Percentiles rank a stretch among this genome's conserved stretches.
These are phyloP conservation scores for Solanum medicagineum DNA, from an alignment of 257 asterid genomes.

Conservation along the genomic window DNA sequence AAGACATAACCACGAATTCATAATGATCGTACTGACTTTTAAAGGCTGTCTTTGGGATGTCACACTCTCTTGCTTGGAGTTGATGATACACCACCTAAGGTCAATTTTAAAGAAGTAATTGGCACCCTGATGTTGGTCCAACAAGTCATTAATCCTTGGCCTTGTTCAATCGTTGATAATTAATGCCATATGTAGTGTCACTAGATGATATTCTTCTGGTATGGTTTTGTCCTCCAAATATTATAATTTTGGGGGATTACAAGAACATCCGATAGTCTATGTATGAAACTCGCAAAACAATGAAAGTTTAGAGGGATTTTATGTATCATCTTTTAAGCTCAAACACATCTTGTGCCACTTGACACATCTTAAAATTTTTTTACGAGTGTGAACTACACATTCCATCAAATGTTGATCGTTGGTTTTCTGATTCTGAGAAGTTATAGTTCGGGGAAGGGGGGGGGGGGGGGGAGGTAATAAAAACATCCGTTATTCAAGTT, in stretches of 20 bases:
- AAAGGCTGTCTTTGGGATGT: no score
- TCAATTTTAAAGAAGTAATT: no score
- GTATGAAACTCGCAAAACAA: not conserved
- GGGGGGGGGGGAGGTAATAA: not conserved
- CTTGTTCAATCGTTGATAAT: no score
- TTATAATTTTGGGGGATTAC: not conserved
- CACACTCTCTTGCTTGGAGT: no score
- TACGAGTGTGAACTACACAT: not conserved
- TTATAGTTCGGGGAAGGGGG: not conserved
- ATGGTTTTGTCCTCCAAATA: not conserved
- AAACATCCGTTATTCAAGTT: not conserved
- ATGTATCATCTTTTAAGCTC: not conserved
- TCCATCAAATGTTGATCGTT: not conserved
- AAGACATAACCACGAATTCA: no score
- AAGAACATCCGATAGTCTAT: not conserved
- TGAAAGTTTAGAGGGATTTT: not conserved
- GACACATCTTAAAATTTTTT: not conserved
- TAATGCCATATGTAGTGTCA: not conserved
- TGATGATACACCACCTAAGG: no score
- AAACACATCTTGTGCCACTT: not conserved
- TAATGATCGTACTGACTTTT: no score
- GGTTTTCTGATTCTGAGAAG: not conserved
- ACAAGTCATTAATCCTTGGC: no score
- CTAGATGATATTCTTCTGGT: not conserved
- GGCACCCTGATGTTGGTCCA: no score